Base-by-base conservation (phyloP, 768 basidiomycete genomes). In the Sistotremastrum suecicum region DNA sequence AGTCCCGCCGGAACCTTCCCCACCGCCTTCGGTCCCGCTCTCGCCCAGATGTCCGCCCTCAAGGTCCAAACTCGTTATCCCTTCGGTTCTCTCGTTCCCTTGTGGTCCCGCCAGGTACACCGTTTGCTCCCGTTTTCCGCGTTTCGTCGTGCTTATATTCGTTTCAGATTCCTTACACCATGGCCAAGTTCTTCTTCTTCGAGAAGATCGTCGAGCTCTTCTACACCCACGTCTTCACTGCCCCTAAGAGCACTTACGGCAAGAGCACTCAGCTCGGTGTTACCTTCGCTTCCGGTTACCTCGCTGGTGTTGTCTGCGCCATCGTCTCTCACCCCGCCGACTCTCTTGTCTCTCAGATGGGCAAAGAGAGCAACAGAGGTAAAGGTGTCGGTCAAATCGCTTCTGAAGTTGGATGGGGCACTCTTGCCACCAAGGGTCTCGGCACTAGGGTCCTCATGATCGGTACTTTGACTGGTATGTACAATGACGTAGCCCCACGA, bases 171-270 rank as follows among this genome's bases (percentile, higher is more conserved):
- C 91, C 91, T 45, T 95, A 95, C 74, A 95, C 91, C 58, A 92
- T 95, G 90, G 90, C 90, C 71, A 95, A 95, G 68, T 95, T 95
- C 78, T 88, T 77, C 77, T 89, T 87, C 76, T 92, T 81, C 63
- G 88, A 91, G 64, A 80, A 81, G 72, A 83, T 84, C 55, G 86
- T 83, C 61, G 72, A 78, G 58, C 61, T 84, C 55, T 91, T 92
- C 71, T 88, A 88, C 66, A 87, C 83, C 53, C 76, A 84, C 59
- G 83, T 89, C 63, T 82, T 91, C 67, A 74, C 80, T 38, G 66
- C 70, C 48, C 82, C 84, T 56, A 88, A 87, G 64, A 76, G 82
- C 7, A 68, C 74, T 9, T 87, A 88, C 64, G 64, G 75, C 67
- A 81, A 89, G 70, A 63, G 74, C 52, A 91, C 81, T 40, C 86